phyloP scores from a whole-genome alignment of 1,139 yeast genomes.

The Sugiyamaella neomexicana region DNA sequence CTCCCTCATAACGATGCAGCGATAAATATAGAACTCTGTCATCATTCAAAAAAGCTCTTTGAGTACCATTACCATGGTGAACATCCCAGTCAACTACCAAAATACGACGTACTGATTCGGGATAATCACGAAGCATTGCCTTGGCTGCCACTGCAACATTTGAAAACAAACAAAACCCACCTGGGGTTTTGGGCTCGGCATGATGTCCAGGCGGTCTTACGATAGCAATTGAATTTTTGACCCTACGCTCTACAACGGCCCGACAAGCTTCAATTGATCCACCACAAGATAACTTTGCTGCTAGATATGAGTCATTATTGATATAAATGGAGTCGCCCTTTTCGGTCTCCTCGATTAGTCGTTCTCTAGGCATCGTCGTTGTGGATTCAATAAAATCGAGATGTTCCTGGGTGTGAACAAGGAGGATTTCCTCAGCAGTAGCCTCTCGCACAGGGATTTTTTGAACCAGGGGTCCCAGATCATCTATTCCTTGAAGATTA shows the following conservation, averaged over 20 bases:
- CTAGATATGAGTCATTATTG: constrained; percentile 82
- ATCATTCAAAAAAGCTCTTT: constrained; percentile 83
- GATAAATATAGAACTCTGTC: constrained; percentile 90
- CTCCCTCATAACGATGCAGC: constrained; percentile 88
- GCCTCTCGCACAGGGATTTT: constrained; percentile 93
- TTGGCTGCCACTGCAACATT: constrained; percentile 98
- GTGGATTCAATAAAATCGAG: constrained; percentile 74
- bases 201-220: constrained; percentile 99
- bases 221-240: constrained; percentile 88
- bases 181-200: constrained; percentile 96
- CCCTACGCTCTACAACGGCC: constrained; percentile 91
- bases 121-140: constrained; percentile 74
- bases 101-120: constrained; percentile 82
- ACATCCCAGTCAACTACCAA: constrained; percentile 96
- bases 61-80: constrained; percentile 98
- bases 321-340: constrained; percentile 93
- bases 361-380: constrained; percentile 74
- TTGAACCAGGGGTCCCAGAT: constrained; percentile 84
- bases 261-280: constrained; percentile 96
- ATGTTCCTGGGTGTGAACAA: constrained; percentile 84
- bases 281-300: constrained; percentile 93
- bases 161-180: constrained; percentile 94
- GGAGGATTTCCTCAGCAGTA: constrained; percentile 74
- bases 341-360: constrained; percentile 79
- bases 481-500: constrained; percentile 73